These are phyloP conservation scores for Plasmodium cynomolgi DNA, from an alignment of 169 alveolate species.

Conservation along the genomic window DNA sequence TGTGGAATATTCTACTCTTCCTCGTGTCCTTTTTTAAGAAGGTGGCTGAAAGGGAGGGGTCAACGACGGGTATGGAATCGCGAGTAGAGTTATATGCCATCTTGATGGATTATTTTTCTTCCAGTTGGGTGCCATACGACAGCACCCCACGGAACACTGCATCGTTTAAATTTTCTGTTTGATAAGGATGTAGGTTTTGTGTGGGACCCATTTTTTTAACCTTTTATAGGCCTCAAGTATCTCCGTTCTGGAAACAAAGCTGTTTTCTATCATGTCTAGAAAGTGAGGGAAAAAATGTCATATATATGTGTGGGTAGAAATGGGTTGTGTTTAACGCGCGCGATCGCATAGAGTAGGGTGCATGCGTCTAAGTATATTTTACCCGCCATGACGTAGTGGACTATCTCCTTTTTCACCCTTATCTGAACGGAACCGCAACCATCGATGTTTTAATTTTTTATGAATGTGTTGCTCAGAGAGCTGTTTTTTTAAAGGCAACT, in stretches of 20 bases:
- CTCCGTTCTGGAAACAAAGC: conserved; percentile 12
- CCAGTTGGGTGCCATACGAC: neutral
- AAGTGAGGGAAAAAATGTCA: neutral
- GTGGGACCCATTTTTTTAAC: neutral
- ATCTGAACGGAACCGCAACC: neutral
- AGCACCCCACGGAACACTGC: neutral
- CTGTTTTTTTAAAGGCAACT: neutral
- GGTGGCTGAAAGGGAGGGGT: neutral
- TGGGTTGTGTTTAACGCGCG: neutral
- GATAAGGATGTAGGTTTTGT: neutral
- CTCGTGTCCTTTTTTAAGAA: neutral
- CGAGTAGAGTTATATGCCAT: neutral
- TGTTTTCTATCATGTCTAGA: conserved; percentile 56
- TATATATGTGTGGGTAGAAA: neutral
- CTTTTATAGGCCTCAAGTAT: conserved; percentile 11
- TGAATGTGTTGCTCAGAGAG: neutral
- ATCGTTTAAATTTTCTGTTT: neutral
- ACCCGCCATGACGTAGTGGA: conserved; percentile 28
- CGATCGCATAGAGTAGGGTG: neutral
- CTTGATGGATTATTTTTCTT: neutral
- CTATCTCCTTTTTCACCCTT: conserved; percentile 37
- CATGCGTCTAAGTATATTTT: neutral
- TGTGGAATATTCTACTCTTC: neutral
- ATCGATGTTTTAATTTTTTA: neutral
- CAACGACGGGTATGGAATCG: neutral